Percentiles rank a stretch among this genome's conserved stretches.
Evolutionary conservation across 75 land plant genomes (phyloP).

Genomic region (Cupressus sempervirens): DNA sequence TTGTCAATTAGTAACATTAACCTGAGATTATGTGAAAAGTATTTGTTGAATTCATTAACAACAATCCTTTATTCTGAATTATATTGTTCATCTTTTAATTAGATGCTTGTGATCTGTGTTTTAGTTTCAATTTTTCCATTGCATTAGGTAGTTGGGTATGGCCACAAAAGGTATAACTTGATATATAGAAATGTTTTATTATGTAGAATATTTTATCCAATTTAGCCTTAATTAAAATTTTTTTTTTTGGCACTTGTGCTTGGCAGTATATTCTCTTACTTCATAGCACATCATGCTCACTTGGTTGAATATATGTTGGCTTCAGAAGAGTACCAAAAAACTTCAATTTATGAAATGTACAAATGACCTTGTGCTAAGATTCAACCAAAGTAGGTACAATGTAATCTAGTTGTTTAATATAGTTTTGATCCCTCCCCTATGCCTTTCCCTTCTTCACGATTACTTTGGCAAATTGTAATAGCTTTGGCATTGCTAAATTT

Average conservation of each 20-base stretch:
- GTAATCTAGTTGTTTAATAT: constrained; percentile 90
- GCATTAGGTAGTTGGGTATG: neutral
- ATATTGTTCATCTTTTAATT: too few relatives aligned
- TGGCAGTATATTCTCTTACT: too few relatives aligned
- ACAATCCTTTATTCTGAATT: too few relatives aligned
- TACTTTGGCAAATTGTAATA: constrained; percentile 84
- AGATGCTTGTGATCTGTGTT: too few relatives aligned
- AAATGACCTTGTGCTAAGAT: constrained; percentile 84
- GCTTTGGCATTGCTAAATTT: constrained; percentile 86
- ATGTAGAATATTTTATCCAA: neutral
- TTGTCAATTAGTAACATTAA: too few relatives aligned
- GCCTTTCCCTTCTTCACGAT: constrained; percentile 92
- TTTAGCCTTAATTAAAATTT: neutral
- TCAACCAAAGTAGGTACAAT: constrained; percentile 89
- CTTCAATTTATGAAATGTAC: neutral
- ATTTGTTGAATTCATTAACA: too few relatives aligned
- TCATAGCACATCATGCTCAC: neutral
- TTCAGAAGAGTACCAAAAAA: neutral
- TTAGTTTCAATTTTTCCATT: neutral
- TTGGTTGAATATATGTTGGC: neutral
- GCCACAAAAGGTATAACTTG: neutral
- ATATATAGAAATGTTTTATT: neutral
- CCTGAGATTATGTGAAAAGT: too few relatives aligned
- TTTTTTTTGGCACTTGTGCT: neutral
- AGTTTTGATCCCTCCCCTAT: constrained; percentile 79